Evolutionary conservation across 2,329 filamentous ascomycete genomes (phyloP), one percentile per base, ranked within the genome.

Genomic region (Chaetomium sp.): DNA sequence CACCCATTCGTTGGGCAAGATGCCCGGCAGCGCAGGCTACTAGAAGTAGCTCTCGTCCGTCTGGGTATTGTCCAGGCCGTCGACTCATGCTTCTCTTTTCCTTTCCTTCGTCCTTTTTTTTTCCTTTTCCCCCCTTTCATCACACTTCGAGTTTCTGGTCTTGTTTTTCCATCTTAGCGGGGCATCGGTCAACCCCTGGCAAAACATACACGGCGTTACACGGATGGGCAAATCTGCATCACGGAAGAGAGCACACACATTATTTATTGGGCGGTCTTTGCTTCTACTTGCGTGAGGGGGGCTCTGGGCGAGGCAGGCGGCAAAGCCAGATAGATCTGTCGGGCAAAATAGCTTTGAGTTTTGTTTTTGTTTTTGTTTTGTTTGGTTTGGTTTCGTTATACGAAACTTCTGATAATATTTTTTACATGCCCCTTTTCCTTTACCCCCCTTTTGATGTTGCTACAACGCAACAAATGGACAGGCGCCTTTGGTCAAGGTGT

Each of bases 11-110:
- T 69, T 81, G 11, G 78, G 78, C 49, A 79, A 76, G 65, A 79
- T 82, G 79, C 79, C 79, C 4, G 79, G 79, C 10, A 74, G 78
- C 59, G 64, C 74, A n/a, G 79, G 79, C 36, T 55, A 55, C 27
- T 40, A 38, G 47, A 14, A 38, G 14, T 7, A 6, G 33, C 1
- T 34, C 10, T 47, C 7, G 12, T n/a, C 6, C 5, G 12, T 42
- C 10, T 42, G 40, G 11, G 14, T 27, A 27, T 27, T 27, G 19
- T 27, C 19, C 19, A 27, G 19, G 19, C 19, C 19, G 19, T 27
- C 19, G 19, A 27, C 19, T 12, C 40, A 42, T 6, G 11, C 12
- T 8, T 14, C 12, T 12, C 10, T 42, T 10, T 36, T 43, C 44
- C 37, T 40, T 43, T 44, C n/a, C 12, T 43, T 19, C 3, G 6